Percentiles rank a stretch among this genome's conserved stretches.
These are phyloP conservation scores for Neoboletus magnificus DNA, from an alignment of 768 basidiomycete genomes.

Conservation along the genomic window DNA sequence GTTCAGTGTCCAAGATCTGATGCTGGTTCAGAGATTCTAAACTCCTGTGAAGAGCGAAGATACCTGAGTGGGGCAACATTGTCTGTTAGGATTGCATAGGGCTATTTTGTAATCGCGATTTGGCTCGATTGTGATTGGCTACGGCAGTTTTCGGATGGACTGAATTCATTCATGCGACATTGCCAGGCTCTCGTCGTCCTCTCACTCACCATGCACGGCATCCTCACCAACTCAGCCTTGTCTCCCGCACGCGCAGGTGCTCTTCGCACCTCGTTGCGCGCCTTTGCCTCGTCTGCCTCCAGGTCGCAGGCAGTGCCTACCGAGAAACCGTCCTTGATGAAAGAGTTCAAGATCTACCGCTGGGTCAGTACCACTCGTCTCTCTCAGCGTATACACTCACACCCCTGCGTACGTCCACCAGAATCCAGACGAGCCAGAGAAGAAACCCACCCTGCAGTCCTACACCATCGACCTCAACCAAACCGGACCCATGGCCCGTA, in stretches of 20 bases:
- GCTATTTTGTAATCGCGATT: too few relatives aligned
- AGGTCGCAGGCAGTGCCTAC: constrained; percentile 43
- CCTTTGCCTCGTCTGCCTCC: constrained; percentile 31
- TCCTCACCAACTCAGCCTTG: constrained; percentile 1
- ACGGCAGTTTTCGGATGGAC: constrained; percentile 18
- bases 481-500: constrained; percentile 87
- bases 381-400: neutral
- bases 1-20: neutral
- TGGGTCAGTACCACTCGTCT: constrained; percentile 54
- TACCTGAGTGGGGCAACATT: neutral
- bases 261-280: constrained; percentile 20
- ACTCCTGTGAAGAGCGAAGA: neutral
- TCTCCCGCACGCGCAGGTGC: constrained; percentile 6
- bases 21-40: too few relatives aligned
- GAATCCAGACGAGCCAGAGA: constrained; percentile 94
- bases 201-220: constrained; percentile 12
- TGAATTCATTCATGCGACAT: constrained; percentile 24
- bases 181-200: neutral
- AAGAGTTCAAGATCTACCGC: constrained; percentile 99
- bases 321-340: constrained; percentile 70
- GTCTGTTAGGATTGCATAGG: too few relatives aligned
- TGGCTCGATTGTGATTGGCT: constrained; percentile 18
- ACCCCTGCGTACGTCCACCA: constrained; percentile 16
- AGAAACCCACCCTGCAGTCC: constrained; percentile 86
- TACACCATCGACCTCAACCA: constrained; percentile 92